Percentiles rank a stretch among this genome's conserved stretches.
These are phyloP conservation scores for Komagataella ulmi DNA, from an alignment of 805 yeast species.

Conservation along the genomic window DNA sequence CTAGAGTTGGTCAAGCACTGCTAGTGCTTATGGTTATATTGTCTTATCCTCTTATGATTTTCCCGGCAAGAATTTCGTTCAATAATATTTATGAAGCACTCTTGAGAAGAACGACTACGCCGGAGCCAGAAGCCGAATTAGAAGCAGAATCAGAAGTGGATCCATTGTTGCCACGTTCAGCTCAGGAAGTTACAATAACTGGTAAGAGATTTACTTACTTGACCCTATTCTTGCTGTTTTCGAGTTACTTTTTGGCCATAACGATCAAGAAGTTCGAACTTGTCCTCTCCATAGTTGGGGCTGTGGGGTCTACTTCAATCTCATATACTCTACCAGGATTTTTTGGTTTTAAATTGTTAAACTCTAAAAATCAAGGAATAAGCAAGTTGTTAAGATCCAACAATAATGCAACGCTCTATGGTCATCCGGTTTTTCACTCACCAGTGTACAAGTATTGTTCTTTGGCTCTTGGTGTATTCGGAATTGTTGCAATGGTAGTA, in stretches of 20 bases:
- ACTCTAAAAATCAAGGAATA: slow-evolving; percentile 4
- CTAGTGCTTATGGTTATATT: slow-evolving; percentile 63
- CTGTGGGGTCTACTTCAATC: slow-evolving; percentile 73
- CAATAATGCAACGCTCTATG: slow-evolving; percentile 4
- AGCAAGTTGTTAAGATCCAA: not conserved
- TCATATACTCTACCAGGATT: slow-evolving; percentile 70
- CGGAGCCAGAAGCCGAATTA: not conserved
- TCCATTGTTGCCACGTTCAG: not conserved
- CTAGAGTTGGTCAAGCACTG: slow-evolving; percentile 43
- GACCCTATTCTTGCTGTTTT: slow-evolving; percentile 30
- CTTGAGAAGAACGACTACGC: slow-evolving; percentile 7
- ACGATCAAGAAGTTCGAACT: slow-evolving; percentile 51
- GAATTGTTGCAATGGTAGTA: slow-evolving; percentile 37
- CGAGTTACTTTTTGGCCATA: slow-evolving; percentile 44
- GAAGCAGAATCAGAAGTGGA: slow-evolving; percentile 12
- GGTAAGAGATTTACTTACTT: slow-evolving; percentile 33
- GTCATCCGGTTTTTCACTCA: slow-evolving; percentile 9
- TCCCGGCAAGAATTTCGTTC: slow-evolving; percentile 64
- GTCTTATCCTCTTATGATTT: slow-evolving; percentile 69
- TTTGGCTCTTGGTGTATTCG: slow-evolving; percentile 35
- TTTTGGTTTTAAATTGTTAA: slow-evolving; percentile 53
- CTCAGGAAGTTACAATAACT: slow-evolving; percentile 24
- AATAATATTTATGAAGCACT: slow-evolving; percentile 51
- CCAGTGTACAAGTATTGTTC: slow-evolving; percentile 9
- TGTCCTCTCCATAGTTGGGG: slow-evolving; percentile 64